Evolutionary conservation across 2,329 filamentous ascomycete genomes (phyloP), one percentile per base, ranked within the genome.

Genomic region (Karstenula rhodostoma): DNA sequence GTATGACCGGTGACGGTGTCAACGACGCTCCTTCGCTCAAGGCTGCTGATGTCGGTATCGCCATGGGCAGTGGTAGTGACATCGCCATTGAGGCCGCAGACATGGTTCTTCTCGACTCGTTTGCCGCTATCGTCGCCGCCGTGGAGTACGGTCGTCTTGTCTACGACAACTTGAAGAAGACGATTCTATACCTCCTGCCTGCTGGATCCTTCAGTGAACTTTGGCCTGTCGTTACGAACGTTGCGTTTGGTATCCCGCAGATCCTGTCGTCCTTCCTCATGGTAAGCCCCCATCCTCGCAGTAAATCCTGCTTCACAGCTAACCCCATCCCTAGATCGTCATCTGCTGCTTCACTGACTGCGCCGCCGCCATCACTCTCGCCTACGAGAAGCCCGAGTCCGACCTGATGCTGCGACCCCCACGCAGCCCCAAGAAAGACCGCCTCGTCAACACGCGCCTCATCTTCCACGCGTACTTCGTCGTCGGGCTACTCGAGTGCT

Each of bases 161-260:
- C n/a, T 93, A 91, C 76, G 89, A 93, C 74, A 93, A 93, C 68
- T 78, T 93, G 53, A 90, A 91, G 74, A 93, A 94, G 82, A 89
- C 86, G 0, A 87, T 92, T 62, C 86, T 87, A n/a, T 93, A 93
- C 70, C 81, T 93, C 2, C 82, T 93, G 0, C 90, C 90, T 0
- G 90, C 90, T 0, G 90, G 90, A 2, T 86, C 82, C n/a, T 93
- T 91, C 74, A 87, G 86, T 55, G 90, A 93, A 73, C 90, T 93
- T 76, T 86, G 75, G 90, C 90, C 90, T 0, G 87, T 93, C 46
- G 85, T 93, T 76, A 90, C 88, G 1, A 91, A 89, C 59, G 87
- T 93, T 22, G 74, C 87, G 1, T 90, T 93, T 62, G 90, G 90
- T 22, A 81, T 93, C 2, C 90, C 90, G 0, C 90, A 93, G 72